These are phyloP conservation scores for Leccinum disarticulatum DNA, from an alignment of 768 basidiomycete genomes.

Conservation along the genomic window DNA sequence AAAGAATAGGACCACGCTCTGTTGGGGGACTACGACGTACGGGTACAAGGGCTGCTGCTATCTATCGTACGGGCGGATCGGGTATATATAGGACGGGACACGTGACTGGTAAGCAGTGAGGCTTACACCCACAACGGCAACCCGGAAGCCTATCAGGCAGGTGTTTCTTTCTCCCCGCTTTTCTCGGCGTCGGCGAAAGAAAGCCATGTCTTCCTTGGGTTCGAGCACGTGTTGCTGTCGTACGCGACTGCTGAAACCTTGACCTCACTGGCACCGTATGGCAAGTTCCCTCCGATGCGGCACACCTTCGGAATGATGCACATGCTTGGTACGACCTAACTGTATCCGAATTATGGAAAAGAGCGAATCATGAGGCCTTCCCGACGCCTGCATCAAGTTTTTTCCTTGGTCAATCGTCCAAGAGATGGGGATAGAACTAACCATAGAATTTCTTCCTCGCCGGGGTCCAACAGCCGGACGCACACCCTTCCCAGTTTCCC, in stretches of 20 bases:
- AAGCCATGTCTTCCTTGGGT: conserved; percentile 3
- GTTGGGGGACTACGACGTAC: no score
- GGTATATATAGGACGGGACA: no score
- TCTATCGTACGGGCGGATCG: no score
- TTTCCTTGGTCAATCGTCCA: neutral
- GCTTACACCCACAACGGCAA: neutral
- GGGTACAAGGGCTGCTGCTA: no score
- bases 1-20: no score
- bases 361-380: neutral
- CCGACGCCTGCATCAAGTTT: neutral
- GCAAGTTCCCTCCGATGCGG: neutral
- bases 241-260: conserved; percentile 4
- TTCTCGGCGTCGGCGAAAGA: neutral
- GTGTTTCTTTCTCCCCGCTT: neutral
- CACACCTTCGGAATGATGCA: neutral
- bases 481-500: neutral
- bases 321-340: neutral
- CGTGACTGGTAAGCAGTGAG: no score
- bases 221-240: conserved; percentile 5
- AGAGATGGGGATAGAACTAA: neutral
- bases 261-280: neutral
- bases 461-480: neutral
- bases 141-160: neutral
- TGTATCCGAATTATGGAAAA: neutral
- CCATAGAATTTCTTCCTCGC: neutral